Conservation (phyloP, 2,329 filamentous ascomycete genomes). For the Xylariaceae sp. region DNA sequence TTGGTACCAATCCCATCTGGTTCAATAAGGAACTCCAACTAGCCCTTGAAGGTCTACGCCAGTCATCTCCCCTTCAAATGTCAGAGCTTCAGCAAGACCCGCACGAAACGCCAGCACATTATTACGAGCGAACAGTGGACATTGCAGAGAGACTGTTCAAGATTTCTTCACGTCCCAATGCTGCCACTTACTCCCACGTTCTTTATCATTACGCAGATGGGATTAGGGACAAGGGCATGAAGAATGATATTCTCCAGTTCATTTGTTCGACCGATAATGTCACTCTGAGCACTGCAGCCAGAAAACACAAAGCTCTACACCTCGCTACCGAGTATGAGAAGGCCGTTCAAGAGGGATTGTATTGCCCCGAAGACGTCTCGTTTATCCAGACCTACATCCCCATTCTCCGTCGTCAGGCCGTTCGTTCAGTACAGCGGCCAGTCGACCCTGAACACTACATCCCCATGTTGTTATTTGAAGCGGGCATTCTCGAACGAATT, state of each 20-base stretch:
- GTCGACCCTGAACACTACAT: constrained; percentile 34
- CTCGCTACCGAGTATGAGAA: constrained; percentile 52
- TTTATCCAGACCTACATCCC: constrained; percentile 46
- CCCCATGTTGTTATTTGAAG: constrained; percentile 33
- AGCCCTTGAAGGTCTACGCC: constrained; percentile 45
- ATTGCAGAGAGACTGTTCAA: constrained; percentile 36
- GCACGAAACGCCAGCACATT: constrained; percentile 47
- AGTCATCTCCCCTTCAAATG: constrained; percentile 49
- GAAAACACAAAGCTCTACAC: constrained; percentile 51
- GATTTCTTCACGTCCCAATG: constrained; percentile 19
- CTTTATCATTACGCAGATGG: constrained; percentile 47
- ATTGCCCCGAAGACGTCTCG: constrained; percentile 34
- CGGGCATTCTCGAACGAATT: constrained; percentile 39
- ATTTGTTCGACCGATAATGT: constrained; percentile 20
- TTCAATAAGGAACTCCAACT: constrained; percentile 51
- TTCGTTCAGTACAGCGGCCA: constrained; percentile 16
- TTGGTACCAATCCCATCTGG: constrained; percentile 42
- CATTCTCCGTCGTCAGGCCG: constrained; percentile 42
- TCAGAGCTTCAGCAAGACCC: constrained; percentile 48
- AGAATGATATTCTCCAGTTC: constrained; percentile 38
- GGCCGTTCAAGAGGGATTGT: constrained; percentile 46
- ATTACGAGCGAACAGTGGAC: constrained; percentile 41
- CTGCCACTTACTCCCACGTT: constrained; percentile 21
- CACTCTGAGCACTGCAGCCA: constrained; percentile 40
- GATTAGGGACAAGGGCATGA: constrained; percentile 43